Evolutionary conservation across 2,329 filamentous ascomycete genomes (phyloP).

Genomic region (Diplodia mutila): DNA sequence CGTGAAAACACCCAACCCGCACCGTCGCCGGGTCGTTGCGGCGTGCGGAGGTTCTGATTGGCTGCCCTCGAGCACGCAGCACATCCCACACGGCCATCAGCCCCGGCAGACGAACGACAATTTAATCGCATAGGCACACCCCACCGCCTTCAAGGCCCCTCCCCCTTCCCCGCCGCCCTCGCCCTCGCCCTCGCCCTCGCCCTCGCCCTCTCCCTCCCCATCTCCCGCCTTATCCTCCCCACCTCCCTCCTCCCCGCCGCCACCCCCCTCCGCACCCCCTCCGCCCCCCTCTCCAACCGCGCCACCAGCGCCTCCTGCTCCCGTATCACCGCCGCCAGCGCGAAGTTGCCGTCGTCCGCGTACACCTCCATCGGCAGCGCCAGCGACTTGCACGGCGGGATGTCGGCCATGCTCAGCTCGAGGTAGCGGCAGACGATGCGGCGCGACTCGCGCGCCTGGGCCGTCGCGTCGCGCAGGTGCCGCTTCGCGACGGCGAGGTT

Average conservation of each 20-base stretch:
- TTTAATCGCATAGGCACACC: too few relatives aligned
- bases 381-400: not conserved
- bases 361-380: conserved; percentile 1
- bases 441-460: not conserved
- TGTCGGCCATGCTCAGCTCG: not conserved
- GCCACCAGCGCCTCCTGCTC: not conserved
- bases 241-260: not conserved
- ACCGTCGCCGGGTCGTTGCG: not conserved
- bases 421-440: conserved; percentile 15
- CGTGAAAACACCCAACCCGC: not conserved
- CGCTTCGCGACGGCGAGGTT: not conserved
- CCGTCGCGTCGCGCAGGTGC: not conserved
- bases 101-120: too few relatives aligned
- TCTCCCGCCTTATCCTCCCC: not conserved
- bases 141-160: too few relatives aligned
- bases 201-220: too few relatives aligned
- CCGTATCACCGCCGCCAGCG: not conserved
- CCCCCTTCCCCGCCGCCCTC: not conserved
- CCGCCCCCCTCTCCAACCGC: not conserved
- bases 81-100: too few relatives aligned
- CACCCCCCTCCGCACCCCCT: not conserved
- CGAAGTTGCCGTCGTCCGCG: not conserved
- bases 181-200: not conserved
- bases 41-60: conserved; percentile 3
- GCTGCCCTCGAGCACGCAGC: too few relatives aligned